Percentiles rank a stretch among this genome's conserved stretches.
Conservation (phyloP, 2,329 filamentous ascomycete genomes). For the Hyphodiscus sp. region DNA sequence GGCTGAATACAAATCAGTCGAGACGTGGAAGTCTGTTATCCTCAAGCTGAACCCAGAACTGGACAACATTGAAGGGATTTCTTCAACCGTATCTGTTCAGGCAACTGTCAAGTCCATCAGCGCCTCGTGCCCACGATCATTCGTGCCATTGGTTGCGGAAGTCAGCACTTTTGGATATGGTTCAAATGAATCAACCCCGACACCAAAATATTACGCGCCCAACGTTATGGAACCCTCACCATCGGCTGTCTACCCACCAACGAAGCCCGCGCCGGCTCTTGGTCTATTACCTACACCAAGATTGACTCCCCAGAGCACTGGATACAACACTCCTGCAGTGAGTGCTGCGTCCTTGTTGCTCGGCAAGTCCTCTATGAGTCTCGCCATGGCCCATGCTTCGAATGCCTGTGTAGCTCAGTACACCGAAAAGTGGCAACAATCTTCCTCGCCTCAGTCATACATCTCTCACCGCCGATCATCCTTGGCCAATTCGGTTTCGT, state of each 20-base stretch:
- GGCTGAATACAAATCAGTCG: conserved; percentile 25
- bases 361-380: conserved; percentile 50
- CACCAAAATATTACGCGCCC: conserved; percentile 38
- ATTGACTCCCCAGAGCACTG: conserved; percentile 48
- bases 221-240: conserved; percentile 45
- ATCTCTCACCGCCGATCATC: conserved; percentile 51
- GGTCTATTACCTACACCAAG: conserved; percentile 53
- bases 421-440: conserved; percentile 45
- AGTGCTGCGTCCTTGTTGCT: conserved; percentile 46
- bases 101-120: conserved; percentile 18
- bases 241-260: conserved; percentile 37
- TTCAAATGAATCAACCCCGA: conserved; percentile 35
- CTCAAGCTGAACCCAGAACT: conserved; percentile 49
- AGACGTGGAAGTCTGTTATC: conserved; percentile 52
- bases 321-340: conserved; percentile 55
- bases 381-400: conserved; percentile 52
- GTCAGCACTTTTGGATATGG: conserved; percentile 32
- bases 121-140: conserved; percentile 25
- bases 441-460: conserved; percentile 47
- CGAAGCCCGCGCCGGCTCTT: conserved; percentile 45
- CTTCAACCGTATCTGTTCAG: conserved; percentile 27
- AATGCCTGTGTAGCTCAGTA: conserved; percentile 40
- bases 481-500: conserved; percentile 56
- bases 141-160: conserved; percentile 39
- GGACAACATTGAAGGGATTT: conserved; percentile 51